Evolutionary conservation across 164 flowering plant genomes (phyloP), one percentile per base, ranked within the genome.

Genomic region (Berberis vulgaris): DNA sequence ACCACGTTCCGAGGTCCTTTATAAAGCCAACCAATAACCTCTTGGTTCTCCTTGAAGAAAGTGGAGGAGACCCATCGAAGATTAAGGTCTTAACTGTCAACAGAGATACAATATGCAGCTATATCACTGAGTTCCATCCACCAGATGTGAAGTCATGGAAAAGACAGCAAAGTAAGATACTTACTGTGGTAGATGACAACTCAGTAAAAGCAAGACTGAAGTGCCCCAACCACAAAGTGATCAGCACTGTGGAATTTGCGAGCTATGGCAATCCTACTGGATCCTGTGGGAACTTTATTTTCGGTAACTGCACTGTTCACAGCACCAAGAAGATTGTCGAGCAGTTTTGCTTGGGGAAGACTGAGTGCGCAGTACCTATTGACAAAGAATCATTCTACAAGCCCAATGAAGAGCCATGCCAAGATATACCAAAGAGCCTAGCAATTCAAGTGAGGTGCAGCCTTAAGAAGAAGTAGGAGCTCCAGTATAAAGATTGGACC

Each of bases 1-100:
- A 89, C 71, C 97, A 91, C 45, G 59, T 91, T 9, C 99, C 99
- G 47, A 82, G 99, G 68, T 12, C 83, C 0, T 89, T 65, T 77
- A 53, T 91, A 59, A 95, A 89, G 82, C 83, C 94, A 54, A 64
- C 59, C 2, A 72, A 75, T 38, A 95, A 95, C 70, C 79, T 91
- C 0, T 56, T 95, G 53, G 96, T 91, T 2, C n/a, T 95, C 3
- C 67, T 91, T 9, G 99, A 94, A 65, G 99, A 94, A 68, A 73
- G 76, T 40, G 82, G 83, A 43, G 87, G 84, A 8, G 60, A 77
- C 65, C 84, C 86, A 4, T 67, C 75, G 4, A 53, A 65, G 7
- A 77, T 88, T 6, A 65, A 69, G 44, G 62, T 93, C 41, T 9
- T 67, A 2, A 65, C 63, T 0, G 97, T 79, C 0, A 72, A 81